Evolutionary conservation across 495 filamentous ascomycete species (phyloP), one percentile per base, ranked within the genome.

Genomic region (Hypoxylon lienhwacheense): DNA sequence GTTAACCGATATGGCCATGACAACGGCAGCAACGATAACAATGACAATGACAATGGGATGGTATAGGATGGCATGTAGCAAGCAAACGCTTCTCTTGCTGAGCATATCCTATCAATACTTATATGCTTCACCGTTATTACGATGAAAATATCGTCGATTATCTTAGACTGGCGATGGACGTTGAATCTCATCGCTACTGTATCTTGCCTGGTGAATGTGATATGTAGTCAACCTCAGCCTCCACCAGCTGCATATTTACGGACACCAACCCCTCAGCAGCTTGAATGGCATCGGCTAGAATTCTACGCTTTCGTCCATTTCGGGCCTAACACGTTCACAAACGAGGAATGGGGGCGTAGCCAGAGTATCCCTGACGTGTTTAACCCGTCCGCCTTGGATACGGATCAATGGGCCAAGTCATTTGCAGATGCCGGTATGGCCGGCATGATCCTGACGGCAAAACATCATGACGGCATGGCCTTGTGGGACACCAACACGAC

Each of bases 231-330:
- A 49, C 35, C 34, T 20, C 59, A 63, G 46, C 35, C 34, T 20
- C 53, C 59, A 3, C 63, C 63, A 4, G 17, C 63, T n/a, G 28
- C 54, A 8, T 63, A 66, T 43, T 17, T 63, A 7, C 59, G 15
- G 32, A 55, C 50, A 5, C 63, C 63, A 12, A 42, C 59, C 3
- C 4, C 32, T 21, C 46, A 50, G 7, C 63, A 66, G 42, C 59
- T 63, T 5, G 45, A 54, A 32, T 66, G 63, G 63, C 63, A 66
- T 49, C 33, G 16, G 25, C 47, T 55, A 4, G 63, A 66, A 33
- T 66, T 59, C 41, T 66, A 66, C 16, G 63, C 63, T 10, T 66
- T 66, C 49, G 14, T 66, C 0, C 63, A 66, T 36, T 66, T 66
- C 24, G 63, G 63, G 0, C 63, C 63, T 7, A 66, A 66, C 34